A percentile compares a stretch with the other conserved stretches of the same genome.
These are phyloP conservation scores for Nakataea oryzae DNA, from an alignment of 2,329 filamentous ascomycete species.

Conservation along the genomic window DNA sequence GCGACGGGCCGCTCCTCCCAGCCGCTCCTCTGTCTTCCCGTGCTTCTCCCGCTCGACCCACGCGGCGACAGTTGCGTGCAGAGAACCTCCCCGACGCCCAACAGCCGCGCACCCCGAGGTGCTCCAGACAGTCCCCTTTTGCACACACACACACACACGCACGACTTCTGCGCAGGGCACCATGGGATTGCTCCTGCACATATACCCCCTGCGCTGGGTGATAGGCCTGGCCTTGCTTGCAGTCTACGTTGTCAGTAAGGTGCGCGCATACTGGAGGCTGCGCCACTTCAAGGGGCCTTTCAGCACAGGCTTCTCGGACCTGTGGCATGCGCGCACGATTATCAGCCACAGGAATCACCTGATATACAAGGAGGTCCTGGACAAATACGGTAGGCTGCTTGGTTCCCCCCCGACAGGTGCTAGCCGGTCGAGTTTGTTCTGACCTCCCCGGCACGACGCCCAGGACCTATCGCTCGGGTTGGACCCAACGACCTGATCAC, in stretches of 20 bases:
- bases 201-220: background rate
- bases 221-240: background rate
- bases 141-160: too few relatives aligned
- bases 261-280: conserved; percentile 11
- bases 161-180: background rate
- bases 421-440: background rate
- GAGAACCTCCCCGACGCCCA: too few relatives aligned
- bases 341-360: conserved; percentile 15
- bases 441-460: background rate
- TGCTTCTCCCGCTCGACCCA: too few relatives aligned
- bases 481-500: conserved; percentile 24
- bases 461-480: conserved; percentile 22
- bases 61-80: too few relatives aligned
- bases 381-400: conserved; percentile 15
- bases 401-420: too few relatives aligned
- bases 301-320: conserved; percentile 20
- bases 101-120: background rate
- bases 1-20: too few relatives aligned
- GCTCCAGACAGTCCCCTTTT: background rate
- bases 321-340: conserved; percentile 18
- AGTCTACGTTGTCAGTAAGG: background rate
- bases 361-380: conserved; percentile 13
- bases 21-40: too few relatives aligned
- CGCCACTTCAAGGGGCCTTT: conserved; percentile 23
- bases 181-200: background rate